These are phyloP conservation scores for Immersiella caudata DNA, from an alignment of 495 filamentous ascomycete species.

Conservation along the genomic window DNA sequence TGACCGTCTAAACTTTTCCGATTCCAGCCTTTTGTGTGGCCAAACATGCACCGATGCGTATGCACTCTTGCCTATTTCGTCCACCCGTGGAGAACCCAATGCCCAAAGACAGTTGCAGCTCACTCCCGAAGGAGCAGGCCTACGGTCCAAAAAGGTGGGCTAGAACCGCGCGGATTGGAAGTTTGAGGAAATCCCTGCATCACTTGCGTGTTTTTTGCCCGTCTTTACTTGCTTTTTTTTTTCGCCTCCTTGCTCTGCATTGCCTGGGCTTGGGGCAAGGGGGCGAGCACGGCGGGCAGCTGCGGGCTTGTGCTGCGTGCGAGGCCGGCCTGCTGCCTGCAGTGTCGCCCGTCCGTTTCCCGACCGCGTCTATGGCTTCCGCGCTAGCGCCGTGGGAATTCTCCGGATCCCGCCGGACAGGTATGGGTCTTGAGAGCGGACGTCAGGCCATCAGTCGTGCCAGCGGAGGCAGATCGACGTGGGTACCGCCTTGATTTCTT, in stretches of 20 bases:
- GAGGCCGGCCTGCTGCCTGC: not conserved
- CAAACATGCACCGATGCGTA: not conserved
- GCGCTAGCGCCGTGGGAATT: not conserved
- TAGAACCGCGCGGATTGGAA: not conserved
- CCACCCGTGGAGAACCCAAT: not conserved
- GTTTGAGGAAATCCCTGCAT: not conserved
- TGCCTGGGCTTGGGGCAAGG: not conserved
- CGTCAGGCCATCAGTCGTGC: not conserved
- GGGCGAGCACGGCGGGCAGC: not conserved
- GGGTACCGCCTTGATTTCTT: not conserved
- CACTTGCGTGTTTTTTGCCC: conserved; percentile 1
- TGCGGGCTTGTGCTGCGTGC: not conserved
- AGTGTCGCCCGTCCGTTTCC: not conserved
- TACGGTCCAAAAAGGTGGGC: not conserved
- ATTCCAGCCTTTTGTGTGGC: not conserved
- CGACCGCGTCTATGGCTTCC: not conserved
- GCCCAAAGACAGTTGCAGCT: not conserved
- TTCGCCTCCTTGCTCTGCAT: not conserved
- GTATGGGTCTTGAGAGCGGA: not conserved
- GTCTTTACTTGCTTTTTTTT: not conserved
- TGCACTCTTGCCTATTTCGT: not conserved
- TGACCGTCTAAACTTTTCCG: not conserved
- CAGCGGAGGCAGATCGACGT: not conserved
- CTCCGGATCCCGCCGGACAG: not conserved
- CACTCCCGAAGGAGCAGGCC: not conserved